Conservation (phyloP, 192 early-diverging fungal species). For the Coemansia sp. region DNA sequence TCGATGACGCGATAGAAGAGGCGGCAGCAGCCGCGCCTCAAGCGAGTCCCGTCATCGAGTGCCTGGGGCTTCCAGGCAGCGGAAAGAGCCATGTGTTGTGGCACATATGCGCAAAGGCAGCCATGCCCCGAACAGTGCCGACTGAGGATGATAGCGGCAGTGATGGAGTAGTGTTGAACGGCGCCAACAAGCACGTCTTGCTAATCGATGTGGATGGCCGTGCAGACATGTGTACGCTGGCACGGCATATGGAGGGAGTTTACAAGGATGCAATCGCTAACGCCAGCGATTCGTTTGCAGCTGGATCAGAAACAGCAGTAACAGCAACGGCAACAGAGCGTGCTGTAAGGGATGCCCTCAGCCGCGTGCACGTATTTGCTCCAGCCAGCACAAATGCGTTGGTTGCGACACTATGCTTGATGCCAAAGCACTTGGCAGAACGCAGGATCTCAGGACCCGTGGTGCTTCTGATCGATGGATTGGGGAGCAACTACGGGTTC, state of each 20-base stretch:
- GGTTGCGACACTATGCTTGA: slow-evolving; percentile 42
- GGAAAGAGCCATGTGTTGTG: slow-evolving; percentile 46
- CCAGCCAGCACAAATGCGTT: slow-evolving; percentile 22
- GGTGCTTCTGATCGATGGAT: slow-evolving; percentile 27
- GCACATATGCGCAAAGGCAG: slow-evolving; percentile 26
- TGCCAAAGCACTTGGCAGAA: slow-evolving; percentile 15
- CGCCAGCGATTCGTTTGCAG: slow-evolving; percentile 1
- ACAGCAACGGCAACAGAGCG: not conserved
- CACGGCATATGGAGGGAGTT: slow-evolving; percentile 5
- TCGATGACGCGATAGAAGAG: slow-evolving; percentile 22
- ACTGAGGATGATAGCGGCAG: not conserved
- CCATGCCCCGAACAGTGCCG: slow-evolving; percentile 3
- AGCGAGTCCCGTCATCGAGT: slow-evolving; percentile 23
- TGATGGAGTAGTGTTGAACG: slow-evolving; percentile 1
- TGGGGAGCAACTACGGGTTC: slow-evolving; percentile 29
- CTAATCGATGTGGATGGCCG: slow-evolving; percentile 38
- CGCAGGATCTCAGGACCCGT: not conserved
- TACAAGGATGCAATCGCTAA: not conserved
- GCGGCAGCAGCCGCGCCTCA: not conserved
- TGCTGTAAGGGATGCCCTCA: slow-evolving; percentile 8
- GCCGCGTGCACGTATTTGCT: slow-evolving; percentile 33
- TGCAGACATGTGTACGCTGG: slow-evolving; percentile 14
- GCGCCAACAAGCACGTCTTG: slow-evolving; percentile 18
- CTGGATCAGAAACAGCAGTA: slow-evolving; percentile 2
- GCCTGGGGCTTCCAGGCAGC: slow-evolving; percentile 34